A percentile compares a stretch with the other conserved stretches of the same genome.
These are phyloP conservation scores for Salvia splendens DNA, from an alignment of 257 asterid species.

Conservation along the genomic window DNA sequence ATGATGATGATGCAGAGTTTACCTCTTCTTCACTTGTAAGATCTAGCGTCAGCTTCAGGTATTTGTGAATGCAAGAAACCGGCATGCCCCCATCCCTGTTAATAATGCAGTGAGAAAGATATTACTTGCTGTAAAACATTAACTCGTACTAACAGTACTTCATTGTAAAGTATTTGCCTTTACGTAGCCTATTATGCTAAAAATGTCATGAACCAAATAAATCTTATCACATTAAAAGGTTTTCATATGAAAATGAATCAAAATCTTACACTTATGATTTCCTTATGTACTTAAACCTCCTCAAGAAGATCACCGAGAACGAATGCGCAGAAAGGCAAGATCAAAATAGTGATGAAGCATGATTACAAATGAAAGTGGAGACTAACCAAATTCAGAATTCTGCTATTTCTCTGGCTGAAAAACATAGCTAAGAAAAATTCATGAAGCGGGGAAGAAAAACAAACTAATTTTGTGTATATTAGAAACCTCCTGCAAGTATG, in stretches of 20 bases:
- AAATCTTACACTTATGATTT: neutral
- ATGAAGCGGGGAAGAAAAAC: slow-evolving; percentile 4
- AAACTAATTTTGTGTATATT: slow-evolving; percentile 2
- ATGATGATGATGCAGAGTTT: slow-evolving; percentile 23
- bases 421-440: no score
- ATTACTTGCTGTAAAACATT: neutral
- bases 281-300: slow-evolving; percentile 12
- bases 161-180: slow-evolving; percentile 1
- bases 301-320: neutral
- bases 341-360: slow-evolving; percentile 3
- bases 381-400: neutral
- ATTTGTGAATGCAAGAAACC: slow-evolving; percentile 57
- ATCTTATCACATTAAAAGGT: slow-evolving; percentile 5
- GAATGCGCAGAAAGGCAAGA: slow-evolving; percentile 6
- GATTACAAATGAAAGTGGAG: neutral
- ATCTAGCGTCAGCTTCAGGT: slow-evolving; percentile 50
- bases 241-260: neutral
- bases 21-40: slow-evolving; percentile 56
- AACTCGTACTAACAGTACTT: neutral
- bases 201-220: slow-evolving; percentile 19
- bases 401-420: no score
- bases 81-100: slow-evolving; percentile 76
- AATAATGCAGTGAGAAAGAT: neutral
- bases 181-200: neutral
- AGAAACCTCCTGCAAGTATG: slow-evolving; percentile 10